Evolutionary conservation across 2,329 filamentous ascomycete species (phyloP).

Genomic region (Trematosphaeria pertusa): DNA sequence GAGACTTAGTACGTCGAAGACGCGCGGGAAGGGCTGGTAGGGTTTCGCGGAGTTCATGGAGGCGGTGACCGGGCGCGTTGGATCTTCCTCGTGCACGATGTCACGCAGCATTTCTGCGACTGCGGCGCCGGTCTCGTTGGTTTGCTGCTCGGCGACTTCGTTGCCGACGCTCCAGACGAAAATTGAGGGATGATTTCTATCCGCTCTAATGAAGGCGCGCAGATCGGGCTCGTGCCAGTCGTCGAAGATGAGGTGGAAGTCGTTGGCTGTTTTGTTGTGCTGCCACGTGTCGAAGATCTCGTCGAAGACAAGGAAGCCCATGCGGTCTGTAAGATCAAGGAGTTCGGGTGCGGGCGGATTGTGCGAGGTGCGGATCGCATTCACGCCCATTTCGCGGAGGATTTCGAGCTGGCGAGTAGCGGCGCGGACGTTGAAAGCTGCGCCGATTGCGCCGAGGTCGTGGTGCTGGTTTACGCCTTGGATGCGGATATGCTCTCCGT

Average conservation of each 20-base stretch:
- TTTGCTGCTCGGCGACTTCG: slow-evolving; percentile 59
- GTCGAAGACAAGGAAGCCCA: slow-evolving; percentile 61
- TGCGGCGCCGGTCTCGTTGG: slow-evolving; percentile 38
- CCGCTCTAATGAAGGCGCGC: slow-evolving; percentile 59
- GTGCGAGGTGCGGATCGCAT: slow-evolving; percentile 60
- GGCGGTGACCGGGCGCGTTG: slow-evolving; percentile 54
- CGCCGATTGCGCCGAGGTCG: slow-evolving; percentile 58
- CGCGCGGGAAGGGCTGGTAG: slow-evolving; percentile 46
- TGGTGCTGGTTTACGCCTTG: slow-evolving; percentile 61
- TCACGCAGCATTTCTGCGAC: slow-evolving; percentile 48
- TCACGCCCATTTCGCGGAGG: slow-evolving; percentile 59
- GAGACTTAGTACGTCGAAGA: slow-evolving; percentile 58
- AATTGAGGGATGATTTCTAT: slow-evolving; percentile 63
- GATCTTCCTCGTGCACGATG: slow-evolving; percentile 57
- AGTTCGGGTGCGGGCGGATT: slow-evolving; percentile 62
- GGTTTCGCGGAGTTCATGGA: slow-evolving; percentile 58
- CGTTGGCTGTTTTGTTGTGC: slow-evolving; percentile 55
- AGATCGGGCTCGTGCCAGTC: slow-evolving; percentile 64
- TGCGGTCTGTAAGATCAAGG: slow-evolving; percentile 57
- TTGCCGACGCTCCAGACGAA: slow-evolving; percentile 63
- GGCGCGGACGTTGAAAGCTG: slow-evolving; percentile 60
- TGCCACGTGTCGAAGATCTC: slow-evolving; percentile 64
- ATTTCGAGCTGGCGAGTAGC: slow-evolving; percentile 58
- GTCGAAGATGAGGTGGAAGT: slow-evolving; percentile 60
- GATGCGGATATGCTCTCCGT: slow-evolving; percentile 54